A percentile compares a stretch with the other conserved stretches of the same genome.
phyloP scores from a whole-genome alignment of 768 basidiomycete species.

The Russula earlei region DNA sequence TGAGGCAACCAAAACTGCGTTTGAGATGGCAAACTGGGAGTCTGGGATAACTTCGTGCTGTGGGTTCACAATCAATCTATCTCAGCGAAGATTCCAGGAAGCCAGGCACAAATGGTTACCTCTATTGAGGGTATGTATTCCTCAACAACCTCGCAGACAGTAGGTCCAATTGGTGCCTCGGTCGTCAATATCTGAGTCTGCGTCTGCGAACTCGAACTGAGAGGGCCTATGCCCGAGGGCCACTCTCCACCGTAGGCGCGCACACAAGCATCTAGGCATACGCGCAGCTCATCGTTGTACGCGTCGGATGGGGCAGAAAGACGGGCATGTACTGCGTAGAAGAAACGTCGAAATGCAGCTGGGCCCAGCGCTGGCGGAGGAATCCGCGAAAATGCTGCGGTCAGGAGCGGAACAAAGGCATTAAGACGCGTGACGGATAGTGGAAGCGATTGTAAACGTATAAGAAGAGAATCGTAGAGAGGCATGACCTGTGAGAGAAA shows the following conservation, averaged over 20 bases:
- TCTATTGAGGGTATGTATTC: not conserved
- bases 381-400: slow-evolving; percentile 9
- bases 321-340: not conserved
- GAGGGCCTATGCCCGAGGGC: not conserved
- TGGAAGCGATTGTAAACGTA: not conserved
- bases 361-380: slow-evolving; percentile 8
- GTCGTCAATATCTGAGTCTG: not conserved
- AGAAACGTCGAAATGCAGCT: slow-evolving; percentile 3
- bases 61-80: not conserved
- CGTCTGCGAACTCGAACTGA: slow-evolving; percentile 4
- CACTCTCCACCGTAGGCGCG: not conserved
- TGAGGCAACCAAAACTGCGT: not conserved
- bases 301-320: not conserved
- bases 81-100: not conserved
- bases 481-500: slow-evolving; percentile 1
- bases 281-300: slow-evolving; percentile 8
- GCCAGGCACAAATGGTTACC: not conserved
- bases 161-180: not conserved
- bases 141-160: not conserved
- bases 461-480: slow-evolving; percentile 4
- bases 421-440: not conserved
- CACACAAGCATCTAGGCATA: slow-evolving; percentile 10
- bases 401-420: slow-evolving; percentile 4
- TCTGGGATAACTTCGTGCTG: slow-evolving; percentile 12
- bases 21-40: not conserved